Base-by-base conservation (phyloP, 73 alveolate genomes). In the Paramecium sexaurelia region DNA sequence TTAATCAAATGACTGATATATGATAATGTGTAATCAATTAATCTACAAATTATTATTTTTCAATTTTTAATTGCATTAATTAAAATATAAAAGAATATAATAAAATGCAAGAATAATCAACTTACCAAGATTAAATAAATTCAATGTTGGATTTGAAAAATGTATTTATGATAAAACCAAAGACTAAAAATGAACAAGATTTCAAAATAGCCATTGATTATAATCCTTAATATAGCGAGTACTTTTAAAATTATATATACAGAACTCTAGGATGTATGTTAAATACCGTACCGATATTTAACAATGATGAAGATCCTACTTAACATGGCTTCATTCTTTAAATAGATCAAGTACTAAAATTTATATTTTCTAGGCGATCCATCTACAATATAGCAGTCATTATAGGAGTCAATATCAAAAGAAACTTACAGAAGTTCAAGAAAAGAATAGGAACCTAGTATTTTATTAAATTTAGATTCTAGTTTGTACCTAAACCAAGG, bases 261-360 rank as follows among this genome's bases (percentile, higher is more conserved):
- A 71, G 61, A 71, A 40, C 86, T 40, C 61, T 71, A n/a, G 61
- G 33, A 37, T 71, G 86, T 35, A 71, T 35, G 86, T 40, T 13
- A 19, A 71, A 71, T 37, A 71, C 55, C 32, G 32, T 71, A 15
- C 86, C 86, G 6, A 36, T 71, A 71, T 71, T 71, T 36, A 71
- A 71, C 36, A 71, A 71, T 11, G 86, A 71, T 36, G 61, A 17
- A 32, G 86, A 71, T 11, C 86, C 86, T 33, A 33, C 57, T n/a
- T 71, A 71, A 71, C 66, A 32, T 35, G 86, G 86, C 10, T 71
- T 71, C 29, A 36, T 71, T 13, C 86, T 71, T 1, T 37, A 71
- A 37, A 32, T 71, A 71, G 86, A 71, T 71, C n/a, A 71, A 36
- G 86, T 71, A 66, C 39, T 24, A 3, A 66, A 26, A 29, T 66